Conservation (phyloP, 2,329 filamentous ascomycete species). For the Diaporthe aspalathi region DNA sequence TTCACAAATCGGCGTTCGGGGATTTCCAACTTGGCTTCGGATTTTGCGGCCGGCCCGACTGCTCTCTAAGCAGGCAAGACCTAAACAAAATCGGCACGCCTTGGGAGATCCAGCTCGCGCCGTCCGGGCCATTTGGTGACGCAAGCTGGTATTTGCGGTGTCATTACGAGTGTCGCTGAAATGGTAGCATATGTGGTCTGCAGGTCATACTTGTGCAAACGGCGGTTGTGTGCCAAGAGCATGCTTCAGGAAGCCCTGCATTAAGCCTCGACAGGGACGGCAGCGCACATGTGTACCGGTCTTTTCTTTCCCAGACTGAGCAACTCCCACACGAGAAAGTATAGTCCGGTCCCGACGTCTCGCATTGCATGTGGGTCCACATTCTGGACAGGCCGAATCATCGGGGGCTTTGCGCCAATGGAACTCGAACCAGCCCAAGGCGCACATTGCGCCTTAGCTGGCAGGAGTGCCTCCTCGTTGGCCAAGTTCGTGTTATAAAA, state of each 20-base stretch:
- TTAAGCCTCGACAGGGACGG: background rate
- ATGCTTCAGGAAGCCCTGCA: background rate
- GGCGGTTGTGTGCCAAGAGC: background rate
- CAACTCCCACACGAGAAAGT: background rate
- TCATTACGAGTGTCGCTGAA: slow-evolving; percentile 1
- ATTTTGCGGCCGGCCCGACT: slow-evolving; percentile 28
- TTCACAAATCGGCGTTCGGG: slow-evolving; percentile 22
- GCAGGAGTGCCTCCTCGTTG: background rate
- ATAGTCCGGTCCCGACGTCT: background rate
- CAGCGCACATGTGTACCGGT: background rate
- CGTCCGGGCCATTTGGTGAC: slow-evolving; percentile 11
- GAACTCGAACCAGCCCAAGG: background rate
- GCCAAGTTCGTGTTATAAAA: slow-evolving; percentile 4
- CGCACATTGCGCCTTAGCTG: background rate
- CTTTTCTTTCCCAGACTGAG: background rate
- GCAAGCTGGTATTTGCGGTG: background rate
- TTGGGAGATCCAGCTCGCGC: background rate
- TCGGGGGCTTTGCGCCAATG: background rate
- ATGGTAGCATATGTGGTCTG: background rate
- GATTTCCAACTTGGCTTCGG: slow-evolving; percentile 21
- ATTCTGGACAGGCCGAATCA: background rate
- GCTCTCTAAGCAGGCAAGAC: slow-evolving; percentile 9
- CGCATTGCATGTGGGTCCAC: background rate
- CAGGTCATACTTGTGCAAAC: background rate
- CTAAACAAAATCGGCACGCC: slow-evolving; percentile 8